Evolutionary conservation across 768 basidiomycete species (phyloP).

Genomic region (Paxillus ammoniavirescens): DNA sequence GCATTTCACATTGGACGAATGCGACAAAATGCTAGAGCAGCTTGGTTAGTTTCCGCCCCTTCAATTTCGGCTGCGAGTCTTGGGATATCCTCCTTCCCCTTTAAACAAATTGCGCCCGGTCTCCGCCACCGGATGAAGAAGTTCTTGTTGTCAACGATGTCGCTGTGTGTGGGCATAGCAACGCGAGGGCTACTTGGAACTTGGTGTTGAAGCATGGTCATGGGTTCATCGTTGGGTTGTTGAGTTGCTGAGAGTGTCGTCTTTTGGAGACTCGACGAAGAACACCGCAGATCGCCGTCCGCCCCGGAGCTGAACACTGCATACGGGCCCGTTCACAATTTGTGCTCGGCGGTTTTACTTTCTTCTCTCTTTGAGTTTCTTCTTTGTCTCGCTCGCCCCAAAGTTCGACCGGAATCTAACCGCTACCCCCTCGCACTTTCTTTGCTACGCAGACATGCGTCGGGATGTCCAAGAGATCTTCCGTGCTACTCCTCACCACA

Average conservation of each 20-base stretch:
- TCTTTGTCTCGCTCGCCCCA: slow-evolving; percentile 48
- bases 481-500: slow-evolving; percentile 97
- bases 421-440: slow-evolving; percentile 54
- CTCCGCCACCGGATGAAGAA: slow-evolving; percentile 27
- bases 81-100: slow-evolving; percentile 41
- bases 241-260: slow-evolving; percentile 36
- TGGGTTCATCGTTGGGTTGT: slow-evolving; percentile 35
- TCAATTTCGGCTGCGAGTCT: slow-evolving; percentile 65
- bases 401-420: slow-evolving; percentile 62
- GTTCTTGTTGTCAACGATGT: slow-evolving; percentile 39
- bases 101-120: slow-evolving; percentile 49
- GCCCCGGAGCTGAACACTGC: slow-evolving; percentile 24
- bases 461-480: slow-evolving; percentile 99
- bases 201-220: slow-evolving; percentile 38
- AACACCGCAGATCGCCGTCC: slow-evolving; percentile 36
- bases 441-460: slow-evolving; percentile 87
- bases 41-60: slow-evolving; percentile 90
- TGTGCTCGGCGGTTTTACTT: slow-evolving; percentile 11
- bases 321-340: slow-evolving; percentile 15
- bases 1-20: slow-evolving; percentile 99
- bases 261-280: slow-evolving; percentile 24
- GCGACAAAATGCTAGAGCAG: slow-evolving; percentile 99
- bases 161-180: slow-evolving; percentile 40
- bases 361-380: slow-evolving; percentile 43
- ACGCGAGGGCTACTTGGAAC: slow-evolving; percentile 37